These are phyloP conservation scores for Rhododendron simsii DNA, from an alignment of 148 eudicot genomes.

Conservation along the genomic window DNA sequence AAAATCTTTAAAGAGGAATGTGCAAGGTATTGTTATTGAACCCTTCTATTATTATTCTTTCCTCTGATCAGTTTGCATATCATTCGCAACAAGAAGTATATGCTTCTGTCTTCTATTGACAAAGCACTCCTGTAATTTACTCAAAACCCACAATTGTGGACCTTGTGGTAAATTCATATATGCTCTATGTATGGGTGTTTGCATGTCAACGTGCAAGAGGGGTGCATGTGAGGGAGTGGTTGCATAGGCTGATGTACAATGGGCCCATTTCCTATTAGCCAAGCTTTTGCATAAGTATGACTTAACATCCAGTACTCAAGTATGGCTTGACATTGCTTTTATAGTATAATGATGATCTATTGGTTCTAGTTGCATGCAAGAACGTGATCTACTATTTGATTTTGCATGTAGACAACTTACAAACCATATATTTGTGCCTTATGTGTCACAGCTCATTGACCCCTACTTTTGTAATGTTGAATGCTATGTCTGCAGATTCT, in stretches of 20 bases:
- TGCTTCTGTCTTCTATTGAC: not conserved
- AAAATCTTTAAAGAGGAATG: slow-evolving; percentile 90
- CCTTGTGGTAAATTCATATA: not conserved
- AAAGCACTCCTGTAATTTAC: not conserved
- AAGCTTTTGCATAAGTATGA: not conserved
- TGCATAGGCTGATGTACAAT: not conserved
- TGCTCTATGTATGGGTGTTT: not conserved
- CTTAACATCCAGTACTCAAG: not conserved
- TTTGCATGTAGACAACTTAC: not conserved
- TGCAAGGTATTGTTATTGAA: slow-evolving; percentile 55
- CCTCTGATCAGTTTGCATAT: not conserved
- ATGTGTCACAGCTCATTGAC: not conserved
- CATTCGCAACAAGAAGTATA: not conserved
- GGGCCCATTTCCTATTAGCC: not conserved
- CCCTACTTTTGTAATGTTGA: slow-evolving; percentile 13
- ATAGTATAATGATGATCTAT: not conserved
- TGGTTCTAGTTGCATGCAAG: not conserved
- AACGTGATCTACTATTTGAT: not conserved
- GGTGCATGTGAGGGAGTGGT: not conserved
- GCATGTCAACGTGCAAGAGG: not conserved
- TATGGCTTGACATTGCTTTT: not conserved
- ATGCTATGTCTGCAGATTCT: slow-evolving; percentile 56
- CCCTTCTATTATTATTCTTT: not conserved
- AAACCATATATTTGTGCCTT: not conserved
- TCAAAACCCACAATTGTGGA: not conserved